Conservation (phyloP, 2,329 filamentous ascomycete genomes). For the Colletotrichum sp. region DNA sequence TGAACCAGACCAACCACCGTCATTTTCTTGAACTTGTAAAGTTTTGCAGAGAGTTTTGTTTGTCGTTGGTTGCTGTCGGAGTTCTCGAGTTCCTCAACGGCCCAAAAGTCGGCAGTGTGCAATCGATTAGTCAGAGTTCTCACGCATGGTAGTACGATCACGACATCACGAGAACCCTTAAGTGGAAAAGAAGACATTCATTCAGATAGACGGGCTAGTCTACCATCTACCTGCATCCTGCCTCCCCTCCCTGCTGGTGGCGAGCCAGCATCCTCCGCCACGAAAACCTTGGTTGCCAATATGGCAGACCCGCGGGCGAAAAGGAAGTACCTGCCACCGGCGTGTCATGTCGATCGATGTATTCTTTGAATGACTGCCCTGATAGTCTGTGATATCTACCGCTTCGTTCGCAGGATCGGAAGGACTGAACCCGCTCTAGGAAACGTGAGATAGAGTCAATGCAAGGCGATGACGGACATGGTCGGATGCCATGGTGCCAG, state of each 20-base stretch:
- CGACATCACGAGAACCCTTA: neutral
- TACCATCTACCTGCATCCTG: no score
- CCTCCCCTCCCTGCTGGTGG: neutral
- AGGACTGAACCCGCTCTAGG: fast-evolving
- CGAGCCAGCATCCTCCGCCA: neutral
- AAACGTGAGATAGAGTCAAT: neutral
- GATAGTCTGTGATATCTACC: neutral
- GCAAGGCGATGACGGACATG: neutral
- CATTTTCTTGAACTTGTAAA: neutral
- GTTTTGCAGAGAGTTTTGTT: neutral
- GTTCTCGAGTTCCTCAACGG: neutral
- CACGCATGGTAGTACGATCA: neutral
- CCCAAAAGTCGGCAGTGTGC: fast-evolving
- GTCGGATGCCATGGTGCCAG: no score
- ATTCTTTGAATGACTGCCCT: neutral
- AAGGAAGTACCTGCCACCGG: neutral
- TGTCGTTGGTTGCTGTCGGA: neutral
- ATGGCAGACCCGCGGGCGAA: neutral
- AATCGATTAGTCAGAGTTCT: neutral
- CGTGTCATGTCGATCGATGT: neutral
- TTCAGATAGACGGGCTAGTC: neutral
- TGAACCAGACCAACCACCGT: neutral
- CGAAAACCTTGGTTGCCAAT: neutral
- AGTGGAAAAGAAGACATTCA: neutral
- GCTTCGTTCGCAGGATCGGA: neutral